Evolutionary conservation across 2,329 filamentous ascomycete species (phyloP).

Genomic region (Cladosporium austrohemisphaericum): DNA sequence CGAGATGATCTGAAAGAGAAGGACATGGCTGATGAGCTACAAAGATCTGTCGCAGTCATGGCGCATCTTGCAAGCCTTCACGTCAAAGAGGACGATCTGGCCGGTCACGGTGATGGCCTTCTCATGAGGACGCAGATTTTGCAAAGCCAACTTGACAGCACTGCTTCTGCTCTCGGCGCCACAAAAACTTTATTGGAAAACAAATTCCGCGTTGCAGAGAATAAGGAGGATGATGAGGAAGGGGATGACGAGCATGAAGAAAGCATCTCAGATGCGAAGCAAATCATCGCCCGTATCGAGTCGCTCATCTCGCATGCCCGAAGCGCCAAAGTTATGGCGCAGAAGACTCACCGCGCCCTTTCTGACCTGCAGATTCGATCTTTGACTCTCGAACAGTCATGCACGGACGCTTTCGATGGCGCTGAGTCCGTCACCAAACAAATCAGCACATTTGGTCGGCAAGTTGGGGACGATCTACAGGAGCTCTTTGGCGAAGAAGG

Average conservation of each 20-base stretch:
- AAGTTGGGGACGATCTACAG: slow-evolving; percentile 65
- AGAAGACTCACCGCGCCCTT: slow-evolving; percentile 72
- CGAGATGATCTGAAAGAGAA: slow-evolving; percentile 82
- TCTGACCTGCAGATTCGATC: slow-evolving; percentile 74
- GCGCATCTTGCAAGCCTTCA: slow-evolving; percentile 81
- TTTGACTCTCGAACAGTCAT: slow-evolving; percentile 67
- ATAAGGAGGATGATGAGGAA: slow-evolving; percentile 34
- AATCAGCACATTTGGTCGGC: slow-evolving; percentile 63
- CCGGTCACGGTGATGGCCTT: slow-evolving; percentile 72
- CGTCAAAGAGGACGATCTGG: slow-evolving; percentile 60
- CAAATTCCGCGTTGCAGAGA: slow-evolving; percentile 51
- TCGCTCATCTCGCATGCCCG: slow-evolving; percentile 69
- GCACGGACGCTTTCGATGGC: slow-evolving; percentile 64
- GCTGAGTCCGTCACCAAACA: slow-evolving; percentile 63
- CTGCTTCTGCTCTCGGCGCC: slow-evolving; percentile 63
- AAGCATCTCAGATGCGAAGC: slow-evolving; percentile 38
- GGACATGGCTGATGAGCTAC: slow-evolving; percentile 75
- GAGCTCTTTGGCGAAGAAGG: slow-evolving; percentile 67
- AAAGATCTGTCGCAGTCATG: slow-evolving; percentile 78
- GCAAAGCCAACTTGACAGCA: slow-evolving; percentile 77
- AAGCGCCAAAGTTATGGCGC: slow-evolving; percentile 76
- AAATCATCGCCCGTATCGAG: slow-evolving; percentile 69
- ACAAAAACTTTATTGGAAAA: slow-evolving; percentile 62
- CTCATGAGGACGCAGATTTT: slow-evolving; percentile 73
- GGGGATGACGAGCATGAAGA: slow-evolving; percentile 64